A percentile compares a stretch with the other conserved stretches of the same genome.
Conservation (phyloP, 257 asterid genomes). For the Solanum piurae region DNA sequence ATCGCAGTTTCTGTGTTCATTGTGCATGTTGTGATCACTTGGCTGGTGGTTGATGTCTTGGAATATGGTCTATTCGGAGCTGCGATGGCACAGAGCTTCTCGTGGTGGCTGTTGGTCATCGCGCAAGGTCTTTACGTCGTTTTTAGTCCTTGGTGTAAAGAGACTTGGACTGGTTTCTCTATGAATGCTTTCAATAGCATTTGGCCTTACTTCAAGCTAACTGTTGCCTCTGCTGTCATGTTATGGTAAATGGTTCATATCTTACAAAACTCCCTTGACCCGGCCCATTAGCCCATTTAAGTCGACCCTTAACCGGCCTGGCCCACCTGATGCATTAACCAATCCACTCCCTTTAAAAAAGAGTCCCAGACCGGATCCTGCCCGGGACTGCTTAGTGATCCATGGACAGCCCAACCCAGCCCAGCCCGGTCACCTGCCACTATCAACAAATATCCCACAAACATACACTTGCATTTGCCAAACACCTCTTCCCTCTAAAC, state of each 20-base stretch:
- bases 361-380: neutral
- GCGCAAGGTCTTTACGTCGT: slow-evolving; percentile 12
- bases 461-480: neutral
- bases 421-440: neutral
- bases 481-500: neutral
- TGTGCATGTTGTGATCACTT: slow-evolving; percentile 15
- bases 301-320: neutral
- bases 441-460: neutral
- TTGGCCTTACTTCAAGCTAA: slow-evolving; percentile 24
- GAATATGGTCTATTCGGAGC: slow-evolving; percentile 15
- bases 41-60: slow-evolving; percentile 17
- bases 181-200: slow-evolving; percentile 9
- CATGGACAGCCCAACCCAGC: neutral
- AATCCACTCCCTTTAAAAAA: neutral
- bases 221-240: slow-evolving; percentile 21
- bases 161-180: slow-evolving; percentile 24
- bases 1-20: slow-evolving; percentile 9
- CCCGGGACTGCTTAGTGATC: neutral
- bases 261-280: neutral
- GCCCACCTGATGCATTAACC: neutral
- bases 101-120: slow-evolving; percentile 24
- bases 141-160: slow-evolving; percentile 14
- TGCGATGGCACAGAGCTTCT: slow-evolving; percentile 9
- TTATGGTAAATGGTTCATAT: slow-evolving; percentile 4
- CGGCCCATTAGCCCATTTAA: neutral